phyloP scores from a whole-genome alignment of 768 basidiomycete genomes.

The Suillus bovinus region DNA sequence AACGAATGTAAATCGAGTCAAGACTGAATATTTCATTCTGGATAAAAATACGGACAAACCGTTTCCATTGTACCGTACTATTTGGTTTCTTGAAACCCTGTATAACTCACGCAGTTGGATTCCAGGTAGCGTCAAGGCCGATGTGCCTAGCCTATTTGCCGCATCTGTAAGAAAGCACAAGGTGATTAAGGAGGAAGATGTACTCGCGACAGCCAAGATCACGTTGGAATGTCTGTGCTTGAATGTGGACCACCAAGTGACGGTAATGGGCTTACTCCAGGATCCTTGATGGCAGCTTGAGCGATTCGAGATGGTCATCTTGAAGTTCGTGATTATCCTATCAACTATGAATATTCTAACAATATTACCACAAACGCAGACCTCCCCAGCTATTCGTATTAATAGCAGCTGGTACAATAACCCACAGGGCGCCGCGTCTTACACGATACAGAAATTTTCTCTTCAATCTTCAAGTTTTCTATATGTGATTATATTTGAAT shows the following conservation, averaged over 20 bases:
- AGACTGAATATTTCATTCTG: not conserved
- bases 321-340: not conserved
- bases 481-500: not conserved
- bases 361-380: no score
- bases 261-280: not conserved
- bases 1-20: no score
- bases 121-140: not conserved
- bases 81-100: not conserved
- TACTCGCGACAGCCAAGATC: not conserved
- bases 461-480: no score
- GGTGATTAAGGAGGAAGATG: not conserved
- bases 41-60: no score
- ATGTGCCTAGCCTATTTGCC: not conserved
- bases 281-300: not conserved
- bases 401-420: no score
- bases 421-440: no score
- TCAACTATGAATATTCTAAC: not conserved
- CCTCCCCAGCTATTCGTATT: no score
- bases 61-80: not conserved
- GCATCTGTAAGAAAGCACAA: not conserved
- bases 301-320: not conserved
- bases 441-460: no score
- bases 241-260: not conserved
- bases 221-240: not conserved
- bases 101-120: not conserved